phyloP scores from a whole-genome alignment of 1,284 basidiomycete species.

The Fomitiporia mediterranea region DNA sequence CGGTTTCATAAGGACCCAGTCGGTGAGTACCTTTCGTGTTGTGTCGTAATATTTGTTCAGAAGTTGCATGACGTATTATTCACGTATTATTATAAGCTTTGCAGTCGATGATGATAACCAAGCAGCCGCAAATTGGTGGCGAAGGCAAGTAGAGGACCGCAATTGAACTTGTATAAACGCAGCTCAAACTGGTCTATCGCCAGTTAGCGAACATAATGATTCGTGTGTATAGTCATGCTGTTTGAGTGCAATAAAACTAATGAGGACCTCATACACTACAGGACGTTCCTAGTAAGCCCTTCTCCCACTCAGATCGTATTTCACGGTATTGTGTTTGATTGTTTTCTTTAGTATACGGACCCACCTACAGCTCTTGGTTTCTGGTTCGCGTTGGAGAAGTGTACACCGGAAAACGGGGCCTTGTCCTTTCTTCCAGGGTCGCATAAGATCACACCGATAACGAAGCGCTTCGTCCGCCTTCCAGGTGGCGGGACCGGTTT shows the following conservation, averaged over 20 bases:
- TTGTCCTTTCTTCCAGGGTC: constrained; percentile 92
- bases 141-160: constrained; percentile 51
- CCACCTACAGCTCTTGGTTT: constrained; percentile 91
- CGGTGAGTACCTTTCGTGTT: constrained; percentile 40
- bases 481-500: constrained; percentile 82
- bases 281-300: constrained; percentile 70
- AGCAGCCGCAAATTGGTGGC: constrained; percentile 85
- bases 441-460: constrained; percentile 67
- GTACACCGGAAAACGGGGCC: constrained; percentile 81
- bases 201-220: constrained; percentile 77
- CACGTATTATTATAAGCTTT: constrained; percentile 48
- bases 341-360: constrained; percentile 94
- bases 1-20: constrained; percentile 79
- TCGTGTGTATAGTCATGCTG: constrained; percentile 52
- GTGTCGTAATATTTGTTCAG: no score
- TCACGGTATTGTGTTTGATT: no score
- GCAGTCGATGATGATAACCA: constrained; percentile 94
- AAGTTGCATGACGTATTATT: background rate
- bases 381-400: constrained; percentile 92
- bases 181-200: background rate
- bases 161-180: constrained; percentile 9
- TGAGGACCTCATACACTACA: constrained; percentile 27
- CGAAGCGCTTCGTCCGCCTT: constrained; percentile 80
- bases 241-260: background rate
- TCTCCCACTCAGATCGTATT: no score